phyloP scores from a whole-genome alignment of 192 early-diverging fungal genomes.

The Phycomyces nitens region DNA sequence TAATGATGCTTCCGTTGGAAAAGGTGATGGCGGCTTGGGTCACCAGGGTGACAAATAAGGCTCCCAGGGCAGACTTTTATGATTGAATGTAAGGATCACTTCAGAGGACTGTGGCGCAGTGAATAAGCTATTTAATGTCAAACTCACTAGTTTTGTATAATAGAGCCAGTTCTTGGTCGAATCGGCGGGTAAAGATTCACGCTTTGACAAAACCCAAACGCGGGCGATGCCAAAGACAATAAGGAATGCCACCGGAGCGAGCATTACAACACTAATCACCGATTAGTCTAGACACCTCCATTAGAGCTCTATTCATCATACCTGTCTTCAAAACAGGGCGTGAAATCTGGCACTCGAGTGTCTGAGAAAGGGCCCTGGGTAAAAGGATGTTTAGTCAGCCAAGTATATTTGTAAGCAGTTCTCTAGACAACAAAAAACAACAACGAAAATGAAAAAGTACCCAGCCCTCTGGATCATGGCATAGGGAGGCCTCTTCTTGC shows the following conservation, averaged over 20 bases:
- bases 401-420: not conserved
- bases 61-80: not conserved
- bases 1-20: not conserved
- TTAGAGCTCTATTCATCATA: constrained; percentile 7
- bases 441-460: too few species aligned
- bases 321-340: constrained; percentile 31
- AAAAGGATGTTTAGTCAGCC: not conserved
- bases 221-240: constrained; percentile 42
- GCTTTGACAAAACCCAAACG: constrained; percentile 31
- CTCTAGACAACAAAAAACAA: not conserved
- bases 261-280: constrained; percentile 3
- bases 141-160: constrained; percentile 34
- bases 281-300: not conserved
- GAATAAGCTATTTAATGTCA: too few species aligned
- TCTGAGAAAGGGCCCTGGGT: constrained; percentile 25
- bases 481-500: not conserved
- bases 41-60: constrained; percentile 30
- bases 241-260: constrained; percentile 3
- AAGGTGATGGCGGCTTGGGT: constrained; percentile 1
- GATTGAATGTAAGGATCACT: not conserved
- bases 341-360: constrained; percentile 17
- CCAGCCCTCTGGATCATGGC: constrained; percentile 43
- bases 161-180: constrained; percentile 33
- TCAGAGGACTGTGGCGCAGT: not conserved
- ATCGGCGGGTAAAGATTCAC: constrained; percentile 17